These are phyloP conservation scores for Pleurotus djamor DNA, from an alignment of 768 basidiomycete genomes.

Conservation along the genomic window DNA sequence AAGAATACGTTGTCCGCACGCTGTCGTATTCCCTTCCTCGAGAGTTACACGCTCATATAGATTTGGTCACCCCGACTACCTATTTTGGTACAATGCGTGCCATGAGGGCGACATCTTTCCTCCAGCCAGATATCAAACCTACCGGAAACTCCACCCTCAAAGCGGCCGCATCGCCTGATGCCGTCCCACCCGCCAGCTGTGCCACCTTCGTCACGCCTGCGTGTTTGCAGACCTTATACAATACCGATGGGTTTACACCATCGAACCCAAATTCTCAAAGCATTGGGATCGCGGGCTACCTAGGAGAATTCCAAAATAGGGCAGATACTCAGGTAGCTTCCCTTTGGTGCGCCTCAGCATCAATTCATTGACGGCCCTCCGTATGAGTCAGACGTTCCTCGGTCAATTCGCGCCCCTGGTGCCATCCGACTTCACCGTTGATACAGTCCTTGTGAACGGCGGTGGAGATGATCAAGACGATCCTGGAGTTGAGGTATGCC, in stretches of 20 bases:
- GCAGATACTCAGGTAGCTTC: slow-evolving; percentile 33
- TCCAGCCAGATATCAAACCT: slow-evolving; percentile 26
- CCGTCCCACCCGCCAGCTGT: slow-evolving; percentile 30
- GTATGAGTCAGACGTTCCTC: slow-evolving; percentile 29
- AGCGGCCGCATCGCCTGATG: slow-evolving; percentile 4
- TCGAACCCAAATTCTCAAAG: slow-evolving; percentile 26
- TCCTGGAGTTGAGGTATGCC: slow-evolving; percentile 24
- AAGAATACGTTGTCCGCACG: slow-evolving; percentile 51
- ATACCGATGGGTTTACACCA: slow-evolving; percentile 27
- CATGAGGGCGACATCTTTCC: slow-evolving; percentile 30
- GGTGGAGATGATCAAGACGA: slow-evolving; percentile 35
- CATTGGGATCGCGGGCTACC: slow-evolving; percentile 38
- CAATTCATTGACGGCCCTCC: not conserved
- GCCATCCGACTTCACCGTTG: slow-evolving; percentile 25
- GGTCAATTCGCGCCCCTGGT: slow-evolving; percentile 28
- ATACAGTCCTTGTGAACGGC: slow-evolving; percentile 26
- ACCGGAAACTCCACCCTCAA: not conserved
- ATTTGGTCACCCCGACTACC: slow-evolving; percentile 69
- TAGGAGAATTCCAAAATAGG: slow-evolving; percentile 37
- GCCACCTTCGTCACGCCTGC: slow-evolving; percentile 32
- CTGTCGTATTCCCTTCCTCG: slow-evolving; percentile 65
- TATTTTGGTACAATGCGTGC: slow-evolving; percentile 45
- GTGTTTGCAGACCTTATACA: slow-evolving; percentile 42
- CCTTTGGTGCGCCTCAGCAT: not conserved
- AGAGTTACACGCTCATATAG: slow-evolving; percentile 55